Evolutionary conservation across 108 stramenopile species (phyloP).

Genomic region (Mayamaea pseudoterrestris): DNA sequence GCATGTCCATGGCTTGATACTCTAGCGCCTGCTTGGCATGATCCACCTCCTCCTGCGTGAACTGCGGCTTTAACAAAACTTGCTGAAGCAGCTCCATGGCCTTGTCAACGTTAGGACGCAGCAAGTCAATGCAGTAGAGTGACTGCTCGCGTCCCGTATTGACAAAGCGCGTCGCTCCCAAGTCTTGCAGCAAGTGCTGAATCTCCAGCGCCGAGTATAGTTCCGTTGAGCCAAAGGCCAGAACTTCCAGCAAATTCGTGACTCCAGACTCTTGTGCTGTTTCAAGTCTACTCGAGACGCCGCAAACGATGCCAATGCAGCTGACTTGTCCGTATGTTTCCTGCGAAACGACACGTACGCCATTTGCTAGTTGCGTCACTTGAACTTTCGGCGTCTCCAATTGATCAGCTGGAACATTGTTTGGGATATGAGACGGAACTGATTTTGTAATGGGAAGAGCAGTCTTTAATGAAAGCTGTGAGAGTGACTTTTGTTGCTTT

Average conservation of each 20-base stretch:
- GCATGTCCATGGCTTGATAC: conserved; percentile 72
- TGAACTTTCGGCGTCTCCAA: conserved; percentile 48
- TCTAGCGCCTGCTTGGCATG: conserved; percentile 57
- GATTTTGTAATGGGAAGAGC: conserved; percentile 18
- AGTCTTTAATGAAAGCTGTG: neutral
- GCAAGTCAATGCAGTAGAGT: conserved; percentile 84
- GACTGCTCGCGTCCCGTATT: conserved; percentile 82
- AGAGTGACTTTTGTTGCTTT: conserved; percentile 6
- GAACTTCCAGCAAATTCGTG: conserved; percentile 83
- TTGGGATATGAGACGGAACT: conserved; percentile 39
- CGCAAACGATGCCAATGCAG: conserved; percentile 58
- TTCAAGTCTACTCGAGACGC: conserved; percentile 79
- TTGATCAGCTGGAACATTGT: conserved; percentile 30
- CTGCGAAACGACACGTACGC: conserved; percentile 80
- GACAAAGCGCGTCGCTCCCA: conserved; percentile 73
- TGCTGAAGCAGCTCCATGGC: conserved; percentile 75
- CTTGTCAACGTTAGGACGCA: conserved; percentile 70
- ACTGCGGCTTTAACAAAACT: conserved; percentile 47
- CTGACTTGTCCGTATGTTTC: conserved; percentile 75
- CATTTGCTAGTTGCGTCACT: conserved; percentile 70
- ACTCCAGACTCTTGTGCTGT: conserved; percentile 36
- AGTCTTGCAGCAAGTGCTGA: conserved; percentile 34
- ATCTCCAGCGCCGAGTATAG: conserved; percentile 31
- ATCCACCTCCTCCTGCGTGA: conserved; percentile 39
- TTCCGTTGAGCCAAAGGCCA: conserved; percentile 78